These are phyloP conservation scores for Ophiosphaerella narmari DNA, from an alignment of 2,329 filamentous ascomycete species.

Conservation along the genomic window DNA sequence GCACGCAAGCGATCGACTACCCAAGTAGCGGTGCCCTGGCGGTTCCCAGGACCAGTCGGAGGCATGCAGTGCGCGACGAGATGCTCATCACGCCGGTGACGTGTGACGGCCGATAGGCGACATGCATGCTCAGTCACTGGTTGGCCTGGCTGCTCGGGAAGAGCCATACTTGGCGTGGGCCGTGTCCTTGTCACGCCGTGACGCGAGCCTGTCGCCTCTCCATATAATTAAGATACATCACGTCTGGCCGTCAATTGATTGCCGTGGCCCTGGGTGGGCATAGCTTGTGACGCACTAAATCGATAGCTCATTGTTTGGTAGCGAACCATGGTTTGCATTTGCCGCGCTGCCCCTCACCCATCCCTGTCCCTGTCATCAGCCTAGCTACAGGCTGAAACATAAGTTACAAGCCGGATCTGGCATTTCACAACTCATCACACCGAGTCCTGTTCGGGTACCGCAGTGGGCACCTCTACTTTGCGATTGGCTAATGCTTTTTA, in stretches of 20 bases:
- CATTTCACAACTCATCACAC: too few species aligned
- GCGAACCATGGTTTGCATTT: slow-evolving; percentile 2
- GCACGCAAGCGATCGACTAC: background rate
- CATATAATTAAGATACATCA: background rate
- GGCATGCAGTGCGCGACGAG: slow-evolving; percentile 5
- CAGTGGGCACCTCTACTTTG: too few species aligned
- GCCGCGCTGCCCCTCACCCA: background rate
- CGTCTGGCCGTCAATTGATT: background rate
- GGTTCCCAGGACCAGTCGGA: slow-evolving; percentile 20
- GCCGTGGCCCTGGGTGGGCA: too few species aligned
- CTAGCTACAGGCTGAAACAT: too few species aligned
- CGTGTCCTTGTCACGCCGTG: background rate
- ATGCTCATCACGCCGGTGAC: slow-evolving; percentile 8
- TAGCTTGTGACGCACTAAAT: too few species aligned
- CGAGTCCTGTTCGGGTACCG: too few species aligned
- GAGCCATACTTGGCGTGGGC: background rate
- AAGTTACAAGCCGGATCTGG: too few species aligned
- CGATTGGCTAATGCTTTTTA: too few species aligned
- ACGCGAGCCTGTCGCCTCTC: too few species aligned
- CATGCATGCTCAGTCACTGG: slow-evolving; percentile 11
- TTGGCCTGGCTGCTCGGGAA: background rate
- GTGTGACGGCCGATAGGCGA: slow-evolving; percentile 15
- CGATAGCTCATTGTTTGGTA: background rate
- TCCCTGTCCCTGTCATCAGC: background rate
- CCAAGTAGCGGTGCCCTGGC: slow-evolving; percentile 10